Evolutionary conservation across 805 yeast genomes (phyloP).

Genomic region (Huiozyma sinensis): DNA sequence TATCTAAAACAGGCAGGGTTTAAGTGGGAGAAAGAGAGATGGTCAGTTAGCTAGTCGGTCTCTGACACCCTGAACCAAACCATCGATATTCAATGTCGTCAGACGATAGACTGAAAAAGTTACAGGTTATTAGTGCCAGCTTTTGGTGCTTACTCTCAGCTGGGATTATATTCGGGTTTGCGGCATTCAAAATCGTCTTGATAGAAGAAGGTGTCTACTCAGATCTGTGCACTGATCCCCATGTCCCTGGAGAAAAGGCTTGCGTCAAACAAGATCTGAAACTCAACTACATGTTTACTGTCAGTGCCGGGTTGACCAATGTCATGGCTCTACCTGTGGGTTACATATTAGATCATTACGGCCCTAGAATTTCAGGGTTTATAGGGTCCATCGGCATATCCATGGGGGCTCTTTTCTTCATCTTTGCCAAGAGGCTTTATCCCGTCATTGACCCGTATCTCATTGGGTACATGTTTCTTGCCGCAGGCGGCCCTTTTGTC

Average conservation of each 20-base stretch:
- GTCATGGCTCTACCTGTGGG: slow-evolving; percentile 79
- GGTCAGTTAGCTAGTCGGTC: too few relatives aligned
- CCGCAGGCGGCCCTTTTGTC: slow-evolving; percentile 90
- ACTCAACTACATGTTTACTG: slow-evolving; percentile 71
- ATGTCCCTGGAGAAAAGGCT: neutral
- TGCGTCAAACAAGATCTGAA: slow-evolving; percentile 78
- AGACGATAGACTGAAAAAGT: neutral
- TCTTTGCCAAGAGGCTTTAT: slow-evolving; percentile 5
- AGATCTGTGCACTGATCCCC: slow-evolving; percentile 36
- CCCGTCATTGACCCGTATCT: slow-evolving; percentile 51
- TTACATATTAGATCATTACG: slow-evolving; percentile 60
- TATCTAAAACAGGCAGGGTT: too few relatives aligned
- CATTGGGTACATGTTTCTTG: slow-evolving; percentile 62
- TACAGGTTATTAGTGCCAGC: slow-evolving; percentile 65
- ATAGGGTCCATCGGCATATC: slow-evolving; percentile 56
- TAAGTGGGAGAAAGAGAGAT: too few relatives aligned
- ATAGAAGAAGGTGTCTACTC: slow-evolving; percentile 68
- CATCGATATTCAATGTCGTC: too few relatives aligned
- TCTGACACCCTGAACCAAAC: too few relatives aligned
- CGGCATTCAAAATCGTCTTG: slow-evolving; percentile 81
- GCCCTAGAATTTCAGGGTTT: slow-evolving; percentile 72
- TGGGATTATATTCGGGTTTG: slow-evolving; percentile 92
- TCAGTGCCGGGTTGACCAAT: slow-evolving; percentile 81
- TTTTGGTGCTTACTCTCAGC: slow-evolving; percentile 85
- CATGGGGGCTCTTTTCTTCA: slow-evolving; percentile 38